Evolutionary conservation across 1,139 yeast genomes (phyloP), one percentile per base, ranked within the genome.

Genomic region (Chernovozyma aurita): DNA sequence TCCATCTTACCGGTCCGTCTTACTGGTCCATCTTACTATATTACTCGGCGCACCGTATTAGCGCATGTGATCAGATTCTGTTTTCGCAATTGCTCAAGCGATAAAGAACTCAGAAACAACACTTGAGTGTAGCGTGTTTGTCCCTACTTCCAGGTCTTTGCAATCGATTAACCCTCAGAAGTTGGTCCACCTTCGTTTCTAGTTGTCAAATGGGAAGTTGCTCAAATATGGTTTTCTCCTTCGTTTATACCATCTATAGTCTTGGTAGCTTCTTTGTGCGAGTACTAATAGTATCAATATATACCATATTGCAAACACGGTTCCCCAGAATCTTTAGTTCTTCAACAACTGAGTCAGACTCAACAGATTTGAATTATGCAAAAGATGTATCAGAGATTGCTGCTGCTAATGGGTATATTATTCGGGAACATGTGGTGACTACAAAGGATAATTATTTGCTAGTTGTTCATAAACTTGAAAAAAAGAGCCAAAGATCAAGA

Each of bases 361-460:
- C 15, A 18, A 17, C 20, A n/a, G 30, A 24, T 12, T 18, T 37
- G 12, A 34, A 37, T 5, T 30, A 58, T 22, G 73, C 81, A 2
- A 56, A 60, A 2, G 78, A 80, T 37, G 80, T 85, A 32, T 75
- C 72, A 24, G 85, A 80, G 31, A 77, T 86, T 44, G 85, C 85
- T 31, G 65, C 59, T 4, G 54, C 75, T 1, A 78, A 73, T 44
- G 90, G 85, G 2, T 81, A 82, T 44, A 64, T 66, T 15, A 73
- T 79, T 4, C 80, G 85, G 46, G 92, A 85, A 51, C 94, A 85
- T 46, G 76, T 82, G 11, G 83, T 82, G 3, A 72, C 73, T 33
- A 66, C 76, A 4, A 50, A 52, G 36, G 76, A 70, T 41, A 70
- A 65, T 2, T 70, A 70, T 44, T 45, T 70, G 3, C 46, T 70